phyloP scores from a whole-genome alignment of 371 early-diverging fungal genomes.

The Mortierella sp. region DNA sequence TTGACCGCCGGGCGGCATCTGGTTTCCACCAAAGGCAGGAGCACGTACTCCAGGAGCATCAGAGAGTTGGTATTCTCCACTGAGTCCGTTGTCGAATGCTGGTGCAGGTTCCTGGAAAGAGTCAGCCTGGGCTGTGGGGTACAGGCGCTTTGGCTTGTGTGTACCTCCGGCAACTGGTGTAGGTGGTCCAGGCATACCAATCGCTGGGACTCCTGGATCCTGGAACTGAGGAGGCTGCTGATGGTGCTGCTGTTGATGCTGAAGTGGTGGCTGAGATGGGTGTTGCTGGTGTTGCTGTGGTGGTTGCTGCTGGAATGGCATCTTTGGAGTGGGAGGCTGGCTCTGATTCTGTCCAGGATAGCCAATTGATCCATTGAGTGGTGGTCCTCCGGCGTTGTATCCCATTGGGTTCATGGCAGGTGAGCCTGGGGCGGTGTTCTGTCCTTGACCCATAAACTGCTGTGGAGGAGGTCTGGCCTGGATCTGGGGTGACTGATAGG shows the following conservation, averaged over 20 bases:
- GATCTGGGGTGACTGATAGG: constrained; percentile 50
- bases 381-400: constrained; percentile 36
- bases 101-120: constrained; percentile 34
- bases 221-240: constrained; percentile 21
- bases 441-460: constrained; percentile 37
- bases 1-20: constrained; percentile 62
- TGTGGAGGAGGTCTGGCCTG: constrained; percentile 42
- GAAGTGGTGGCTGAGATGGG: constrained; percentile 4
- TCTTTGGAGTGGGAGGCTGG: constrained; percentile 48
- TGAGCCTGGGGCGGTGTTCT: constrained; percentile 39
- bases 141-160: constrained; percentile 68
- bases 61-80: constrained; percentile 26
- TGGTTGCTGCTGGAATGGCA: constrained; percentile 36
- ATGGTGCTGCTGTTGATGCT: constrained; percentile 21
- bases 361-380: constrained; percentile 25
- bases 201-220: constrained; percentile 14
- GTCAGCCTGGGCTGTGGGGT: constrained; percentile 60
- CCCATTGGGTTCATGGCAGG: constrained; percentile 52
- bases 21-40: constrained; percentile 18
- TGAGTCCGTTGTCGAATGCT: constrained; percentile 28
- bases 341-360: constrained; percentile 36
- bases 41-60: constrained; percentile 29
- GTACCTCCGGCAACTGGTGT: constrained; percentile 38
- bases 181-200: constrained; percentile 29
- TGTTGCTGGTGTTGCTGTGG: constrained; percentile 16